Percentiles rank a stretch among this genome's conserved stretches.
These are phyloP conservation scores for Neonectria neomacrospora DNA, from an alignment of 2,329 filamentous ascomycete genomes.

Conservation along the genomic window DNA sequence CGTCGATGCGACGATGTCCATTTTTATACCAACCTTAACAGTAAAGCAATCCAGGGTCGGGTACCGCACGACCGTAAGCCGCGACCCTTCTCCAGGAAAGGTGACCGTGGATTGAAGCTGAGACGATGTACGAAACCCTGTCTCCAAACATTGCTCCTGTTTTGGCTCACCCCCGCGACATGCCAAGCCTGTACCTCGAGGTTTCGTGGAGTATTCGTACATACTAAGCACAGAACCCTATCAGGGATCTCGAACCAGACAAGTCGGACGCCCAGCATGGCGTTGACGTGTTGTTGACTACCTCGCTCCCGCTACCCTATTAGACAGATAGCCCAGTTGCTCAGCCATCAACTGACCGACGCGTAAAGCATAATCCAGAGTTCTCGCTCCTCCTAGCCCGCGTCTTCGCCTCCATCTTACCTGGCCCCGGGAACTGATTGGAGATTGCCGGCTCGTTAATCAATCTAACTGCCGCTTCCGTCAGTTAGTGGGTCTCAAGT, in stretches of 20 bases:
- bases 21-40: slow-evolving; percentile 22
- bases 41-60: slow-evolving; percentile 9
- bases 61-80: slow-evolving; percentile 18
- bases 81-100: slow-evolving; percentile 14
- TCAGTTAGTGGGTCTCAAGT: slow-evolving; percentile 26
- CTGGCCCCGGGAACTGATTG: slow-evolving; percentile 7
- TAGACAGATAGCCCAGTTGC: not conserved
- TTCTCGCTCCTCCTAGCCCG: not conserved
- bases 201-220: slow-evolving; percentile 21
- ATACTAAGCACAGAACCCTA: slow-evolving; percentile 10
- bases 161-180: slow-evolving; percentile 17
- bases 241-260: slow-evolving; percentile 13
- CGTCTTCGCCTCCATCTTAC: not conserved
- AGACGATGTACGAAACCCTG: slow-evolving; percentile 20
- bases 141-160: slow-evolving; percentile 23
- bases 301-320: slow-evolving; percentile 1
- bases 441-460: slow-evolving; percentile 29
- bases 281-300: slow-evolving; percentile 15
- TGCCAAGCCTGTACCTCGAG: slow-evolving; percentile 11
- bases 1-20: slow-evolving; percentile 18
- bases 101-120: slow-evolving; percentile 16
- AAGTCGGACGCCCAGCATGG: slow-evolving; percentile 10
- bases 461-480: slow-evolving; percentile 24
- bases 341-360: slow-evolving; percentile 3
- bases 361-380: not conserved